These are phyloP conservation scores for Populus nigra DNA, from an alignment of 345 rosid species.

Conservation along the genomic window DNA sequence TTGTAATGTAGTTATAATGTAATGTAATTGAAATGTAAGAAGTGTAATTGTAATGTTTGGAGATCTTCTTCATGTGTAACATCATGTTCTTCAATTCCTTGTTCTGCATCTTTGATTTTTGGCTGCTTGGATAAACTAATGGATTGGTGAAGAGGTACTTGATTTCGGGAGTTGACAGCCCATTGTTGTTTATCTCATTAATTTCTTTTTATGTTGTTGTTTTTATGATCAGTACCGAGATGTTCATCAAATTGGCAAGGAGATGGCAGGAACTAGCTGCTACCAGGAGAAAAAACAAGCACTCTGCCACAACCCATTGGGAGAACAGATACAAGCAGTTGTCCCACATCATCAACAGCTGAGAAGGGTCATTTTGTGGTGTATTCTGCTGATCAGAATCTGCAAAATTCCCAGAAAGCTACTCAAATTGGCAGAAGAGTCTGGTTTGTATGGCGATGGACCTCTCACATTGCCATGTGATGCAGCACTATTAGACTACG, in stretches of 20 bases:
- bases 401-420: neutral
- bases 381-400: neutral
- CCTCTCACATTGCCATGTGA: slow-evolving; percentile 15
- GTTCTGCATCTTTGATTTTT: too few species aligned
- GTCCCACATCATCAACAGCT: neutral
- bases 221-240: neutral
- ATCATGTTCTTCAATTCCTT: too few species aligned
- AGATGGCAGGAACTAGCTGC: neutral
- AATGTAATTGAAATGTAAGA: too few species aligned
- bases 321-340: neutral
- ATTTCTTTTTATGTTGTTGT: too few species aligned
- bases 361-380: slow-evolving; percentile 14
- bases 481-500: slow-evolving; percentile 3
- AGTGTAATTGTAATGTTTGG: too few species aligned
- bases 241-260: neutral
- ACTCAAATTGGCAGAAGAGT: slow-evolving; percentile 15
- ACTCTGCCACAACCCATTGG: neutral
- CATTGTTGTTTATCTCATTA: too few species aligned
- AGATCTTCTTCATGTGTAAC: too few species aligned
- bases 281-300: neutral
- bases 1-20: too few species aligned
- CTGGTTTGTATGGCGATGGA: neutral
- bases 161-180: too few species aligned
- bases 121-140: too few species aligned
- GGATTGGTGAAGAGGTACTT: too few species aligned